These are phyloP conservation scores for Fusarium sp. DNA, from an alignment of 2,329 filamentous ascomycete genomes.

Conservation along the genomic window DNA sequence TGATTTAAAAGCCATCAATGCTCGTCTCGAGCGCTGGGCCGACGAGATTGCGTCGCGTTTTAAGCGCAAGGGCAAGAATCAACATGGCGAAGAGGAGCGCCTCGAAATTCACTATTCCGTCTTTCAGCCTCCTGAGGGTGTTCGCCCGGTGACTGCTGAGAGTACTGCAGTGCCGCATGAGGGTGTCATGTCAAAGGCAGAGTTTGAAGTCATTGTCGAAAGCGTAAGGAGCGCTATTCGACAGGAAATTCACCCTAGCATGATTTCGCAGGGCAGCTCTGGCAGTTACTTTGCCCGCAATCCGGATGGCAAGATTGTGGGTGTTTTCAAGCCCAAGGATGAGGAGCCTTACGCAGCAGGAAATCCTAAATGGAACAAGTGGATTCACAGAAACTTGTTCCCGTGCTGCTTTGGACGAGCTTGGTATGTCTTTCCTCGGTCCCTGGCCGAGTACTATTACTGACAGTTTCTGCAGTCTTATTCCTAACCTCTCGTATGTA, in stretches of 20 bases:
- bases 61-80: constrained; percentile 85
- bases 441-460: not conserved
- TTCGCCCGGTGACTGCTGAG: constrained; percentile 82
- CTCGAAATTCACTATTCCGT: constrained; percentile 98
- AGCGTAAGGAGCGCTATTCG: constrained; percentile 92
- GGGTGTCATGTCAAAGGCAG: constrained; percentile 76
- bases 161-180: constrained; percentile 72
- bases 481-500: constrained; percentile 97
- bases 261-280: constrained; percentile 97
- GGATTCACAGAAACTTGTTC: constrained; percentile 97
- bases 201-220: constrained; percentile 90
- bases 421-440: constrained; percentile 64
- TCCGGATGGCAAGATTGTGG: constrained; percentile 90
- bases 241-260: constrained; percentile 89
- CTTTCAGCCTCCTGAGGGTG: constrained; percentile 90
- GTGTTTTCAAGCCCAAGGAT: constrained; percentile 98
- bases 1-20: constrained; percentile 98
- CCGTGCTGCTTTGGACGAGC: constrained; percentile 97
- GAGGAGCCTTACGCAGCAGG: constrained; percentile 97
- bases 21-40: constrained; percentile 92
- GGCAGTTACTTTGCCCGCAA: constrained; percentile 98
- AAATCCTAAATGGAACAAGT: constrained; percentile 99
- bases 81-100: constrained; percentile 79
- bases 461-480: constrained; percentile 66
- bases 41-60: constrained; percentile 98